A percentile compares a stretch with the other conserved stretches of the same genome.
Evolutionary conservation across 2,329 filamentous ascomycete species (phyloP).

Genomic region (Calonectria ilicicola): DNA sequence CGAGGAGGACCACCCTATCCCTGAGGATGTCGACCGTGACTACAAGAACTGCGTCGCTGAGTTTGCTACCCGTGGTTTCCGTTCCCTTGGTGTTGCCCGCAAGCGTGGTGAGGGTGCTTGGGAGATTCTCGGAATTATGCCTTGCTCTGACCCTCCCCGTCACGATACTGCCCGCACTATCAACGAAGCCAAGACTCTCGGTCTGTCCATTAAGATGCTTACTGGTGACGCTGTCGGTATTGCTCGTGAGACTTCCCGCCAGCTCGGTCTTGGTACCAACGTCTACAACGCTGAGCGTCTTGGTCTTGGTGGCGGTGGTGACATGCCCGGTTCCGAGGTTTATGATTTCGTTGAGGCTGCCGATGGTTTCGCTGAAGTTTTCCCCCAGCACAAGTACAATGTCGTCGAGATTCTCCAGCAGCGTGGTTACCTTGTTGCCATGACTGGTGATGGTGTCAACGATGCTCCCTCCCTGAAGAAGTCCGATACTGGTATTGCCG

Average conservation of each 20-base stretch:
- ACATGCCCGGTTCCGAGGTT: slow-evolving; percentile 93
- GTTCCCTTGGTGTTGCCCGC: slow-evolving; percentile 91
- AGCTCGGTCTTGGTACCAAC: slow-evolving; percentile 92
- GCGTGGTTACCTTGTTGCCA: slow-evolving; percentile 92
- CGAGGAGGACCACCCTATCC: slow-evolving; percentile 84
- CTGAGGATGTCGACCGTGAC: slow-evolving; percentile 80
- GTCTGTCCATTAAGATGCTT: slow-evolving; percentile 95
- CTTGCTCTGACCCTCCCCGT: slow-evolving; percentile 90
- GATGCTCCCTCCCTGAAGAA: slow-evolving; percentile 94
- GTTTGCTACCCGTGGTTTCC: slow-evolving; percentile 93
- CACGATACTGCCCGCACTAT: slow-evolving; percentile 92
- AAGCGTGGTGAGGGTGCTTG: slow-evolving; percentile 85
- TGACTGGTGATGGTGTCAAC: slow-evolving; percentile 97
- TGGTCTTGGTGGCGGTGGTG: slow-evolving; percentile 88
- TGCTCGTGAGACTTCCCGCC: slow-evolving; percentile 89
- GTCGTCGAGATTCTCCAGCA: slow-evolving; percentile 89
- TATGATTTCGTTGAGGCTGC: slow-evolving; percentile 97
- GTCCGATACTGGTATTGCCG: slow-evolving; percentile 95
- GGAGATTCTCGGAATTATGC: slow-evolving; percentile 96
- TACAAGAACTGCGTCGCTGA: slow-evolving; percentile 96
- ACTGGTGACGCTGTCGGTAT: slow-evolving; percentile 96
- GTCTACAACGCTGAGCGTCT: slow-evolving; percentile 95
- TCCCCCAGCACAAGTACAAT: slow-evolving; percentile 88
- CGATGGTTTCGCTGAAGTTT: slow-evolving; percentile 94
- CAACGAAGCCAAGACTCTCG: slow-evolving; percentile 87